A percentile compares a stretch with the other conserved stretches of the same genome.
These are phyloP conservation scores for Encephalitozoon hellem DNA, from an alignment of 371 early-diverging fungal species.

Conservation along the genomic window DNA sequence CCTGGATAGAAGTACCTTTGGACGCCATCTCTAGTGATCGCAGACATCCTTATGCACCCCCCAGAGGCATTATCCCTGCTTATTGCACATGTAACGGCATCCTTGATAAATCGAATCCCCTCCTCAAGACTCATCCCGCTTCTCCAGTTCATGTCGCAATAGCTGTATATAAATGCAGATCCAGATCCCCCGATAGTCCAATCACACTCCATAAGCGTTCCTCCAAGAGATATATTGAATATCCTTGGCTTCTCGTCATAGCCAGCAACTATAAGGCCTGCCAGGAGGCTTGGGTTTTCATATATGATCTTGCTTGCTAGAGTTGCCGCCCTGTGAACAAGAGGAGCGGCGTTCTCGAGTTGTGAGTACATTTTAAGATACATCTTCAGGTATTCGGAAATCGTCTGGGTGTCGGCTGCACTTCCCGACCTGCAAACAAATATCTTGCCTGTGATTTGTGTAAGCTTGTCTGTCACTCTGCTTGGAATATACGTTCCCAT, in stretches of 20 bases:
- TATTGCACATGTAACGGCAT: slow-evolving; percentile 85
- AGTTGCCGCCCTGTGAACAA: slow-evolving; percentile 77
- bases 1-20: slow-evolving; percentile 80
- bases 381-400: slow-evolving; percentile 84
- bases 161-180: slow-evolving; percentile 90
- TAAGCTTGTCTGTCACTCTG: slow-evolving; percentile 91
- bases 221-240: slow-evolving; percentile 83
- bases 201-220: slow-evolving; percentile 77
- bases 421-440: slow-evolving; percentile 93
- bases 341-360: slow-evolving; percentile 70
- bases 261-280: slow-evolving; percentile 97
- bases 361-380: slow-evolving; percentile 64
- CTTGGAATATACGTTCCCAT: slow-evolving; percentile 81
- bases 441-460: slow-evolving; percentile 80
- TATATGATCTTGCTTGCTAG: slow-evolving; percentile 86
- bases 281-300: slow-evolving; percentile 72
- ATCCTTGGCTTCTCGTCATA: slow-evolving; percentile 78
- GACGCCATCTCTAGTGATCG: slow-evolving; percentile 80
- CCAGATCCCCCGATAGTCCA: slow-evolving; percentile 93
- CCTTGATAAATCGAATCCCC: slow-evolving; percentile 80
- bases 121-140: slow-evolving; percentile 78
- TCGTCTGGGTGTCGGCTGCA: slow-evolving; percentile 96
- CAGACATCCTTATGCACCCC: slow-evolving; percentile 86
- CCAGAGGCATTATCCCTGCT: slow-evolving; percentile 93
- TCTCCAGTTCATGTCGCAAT: slow-evolving; percentile 77